Evolutionary conservation across 208 protist species (phyloP), one percentile per base, ranked within the genome.

Genomic region (Spongospora subterranea): DNA sequence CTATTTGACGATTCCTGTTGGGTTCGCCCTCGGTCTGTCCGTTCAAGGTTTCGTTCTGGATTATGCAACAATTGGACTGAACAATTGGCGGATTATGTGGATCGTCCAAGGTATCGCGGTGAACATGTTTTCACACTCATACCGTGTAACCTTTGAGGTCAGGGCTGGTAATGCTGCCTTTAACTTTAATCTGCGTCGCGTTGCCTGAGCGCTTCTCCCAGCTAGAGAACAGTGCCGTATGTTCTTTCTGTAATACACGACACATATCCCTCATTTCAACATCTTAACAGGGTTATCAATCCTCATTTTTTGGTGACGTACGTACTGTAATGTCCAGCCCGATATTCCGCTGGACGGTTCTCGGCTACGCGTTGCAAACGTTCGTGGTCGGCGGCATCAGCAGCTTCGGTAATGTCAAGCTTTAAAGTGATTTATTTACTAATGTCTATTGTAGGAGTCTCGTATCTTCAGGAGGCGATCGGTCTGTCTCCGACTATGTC

Each of bases 61-160:
- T 6, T 43, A 45, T 20, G 71, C 71, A n/a, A 6, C 71, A 43
- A 40, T 82, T 43, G 6, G 35, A 13, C 20, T 65, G 17, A 82
- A 82, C 40, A 82, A 82, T 43, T 82, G 71, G 71, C 71, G 71
- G 17, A 43, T 82, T 13, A 82, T 82, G 6, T 82, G 6, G 11
- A n/a, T 43, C n/a, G 71, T 82, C n/a, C 17, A 82, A 82, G 71
- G 71, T 82, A 43, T n/a, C n/a, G n/a, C n/a, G n/a, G n/a, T n/a
- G n/a, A n/a, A 43, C n/a, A 20, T 35, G 6, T 6, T 82, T 43
- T 43, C 6, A 6, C 71, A 45, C 71, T 20, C 6, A 43, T 82
- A 6, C n/a, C 17, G 71, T 82, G 13, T 35, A 40, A 40, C 13
- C 71, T 35, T 43, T 6, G n/a, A 82, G 13, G n/a, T 6, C 71